Evolutionary conservation across 2,329 filamentous ascomycete genomes (phyloP).

Genomic region (Penicillium expansum): DNA sequence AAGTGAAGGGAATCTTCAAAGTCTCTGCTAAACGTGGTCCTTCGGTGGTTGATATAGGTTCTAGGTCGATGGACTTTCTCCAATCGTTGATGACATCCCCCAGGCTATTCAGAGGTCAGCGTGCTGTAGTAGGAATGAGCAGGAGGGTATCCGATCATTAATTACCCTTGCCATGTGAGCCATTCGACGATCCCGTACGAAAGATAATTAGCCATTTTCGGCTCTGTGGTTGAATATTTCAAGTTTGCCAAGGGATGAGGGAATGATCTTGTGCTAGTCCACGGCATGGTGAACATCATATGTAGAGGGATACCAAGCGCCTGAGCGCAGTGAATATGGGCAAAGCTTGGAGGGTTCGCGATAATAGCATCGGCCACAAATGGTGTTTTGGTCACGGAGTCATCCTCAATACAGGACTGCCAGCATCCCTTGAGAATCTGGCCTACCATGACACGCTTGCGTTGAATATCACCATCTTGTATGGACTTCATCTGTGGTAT

Average conservation of each 20-base stretch:
- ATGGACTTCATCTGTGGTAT: conserved; percentile 32
- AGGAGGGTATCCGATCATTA: conserved; percentile 6
- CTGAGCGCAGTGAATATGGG: conserved; percentile 51
- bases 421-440: conserved; percentile 36
- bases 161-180: conserved; percentile 48
- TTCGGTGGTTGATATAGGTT: conserved; percentile 31
- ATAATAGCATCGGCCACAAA: conserved; percentile 53
- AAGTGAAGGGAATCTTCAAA: conserved; percentile 39
- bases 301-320: conserved; percentile 48
- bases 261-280: conserved; percentile 42
- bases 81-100: conserved; percentile 46
- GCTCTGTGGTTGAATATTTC: conserved; percentile 33
- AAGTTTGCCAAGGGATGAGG: conserved; percentile 50
- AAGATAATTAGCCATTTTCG: conserved; percentile 39
- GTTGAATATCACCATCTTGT: conserved; percentile 25
- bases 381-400: conserved; percentile 26
- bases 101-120: conserved; percentile 22
- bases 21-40: conserved; percentile 34
- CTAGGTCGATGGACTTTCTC: conserved; percentile 35
- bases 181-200: conserved; percentile 46
- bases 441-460: conserved; percentile 24
- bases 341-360: conserved; percentile 51
- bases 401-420: conserved; percentile 31
- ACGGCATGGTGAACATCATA: conserved; percentile 52
- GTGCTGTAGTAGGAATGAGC: neutral